phyloP scores from a whole-genome alignment of 2,329 filamentous ascomycete genomes.

The Hypoxylon sp. region DNA sequence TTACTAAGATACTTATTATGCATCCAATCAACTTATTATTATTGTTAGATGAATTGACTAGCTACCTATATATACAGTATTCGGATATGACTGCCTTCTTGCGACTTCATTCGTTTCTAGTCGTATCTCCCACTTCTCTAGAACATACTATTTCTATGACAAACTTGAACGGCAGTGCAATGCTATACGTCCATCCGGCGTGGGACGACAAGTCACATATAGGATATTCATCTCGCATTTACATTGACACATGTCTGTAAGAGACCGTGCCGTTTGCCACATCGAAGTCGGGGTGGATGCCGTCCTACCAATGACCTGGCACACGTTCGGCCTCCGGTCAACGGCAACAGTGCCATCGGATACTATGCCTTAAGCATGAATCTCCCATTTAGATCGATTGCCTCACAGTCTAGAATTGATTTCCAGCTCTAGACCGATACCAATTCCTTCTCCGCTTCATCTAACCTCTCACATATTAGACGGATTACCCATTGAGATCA shows the following conservation, averaged over 20 bases:
- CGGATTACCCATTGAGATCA: conserved; percentile 55
- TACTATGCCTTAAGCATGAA: background rate
- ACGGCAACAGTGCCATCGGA: conserved; percentile 53
- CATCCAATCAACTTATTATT: background rate
- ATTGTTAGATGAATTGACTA: no score
- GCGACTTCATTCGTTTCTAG: background rate
- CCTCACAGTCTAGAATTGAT: background rate
- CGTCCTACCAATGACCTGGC: conserved; percentile 32
- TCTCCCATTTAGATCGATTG: background rate
- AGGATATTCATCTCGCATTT: conserved; percentile 16
- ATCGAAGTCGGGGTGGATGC: conserved; percentile 26
- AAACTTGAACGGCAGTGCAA: conserved; percentile 3
- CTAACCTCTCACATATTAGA: conserved; percentile 6
- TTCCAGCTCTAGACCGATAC: conserved; percentile 8
- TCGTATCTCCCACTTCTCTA: background rate
- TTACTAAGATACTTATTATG: background rate
- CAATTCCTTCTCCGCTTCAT: conserved; percentile 5
- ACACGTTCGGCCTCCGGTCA: conserved; percentile 29
- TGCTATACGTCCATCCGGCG: background rate
- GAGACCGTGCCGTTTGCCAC: conserved; percentile 46
- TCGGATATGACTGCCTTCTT: background rate
- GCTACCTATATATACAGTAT: background rate
- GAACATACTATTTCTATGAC: conserved; percentile 3
- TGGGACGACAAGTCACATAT: conserved; percentile 16
- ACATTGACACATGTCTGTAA: conserved; percentile 27